phyloP scores from a whole-genome alignment of 352 stramenopile genomes.

The Globisporangium uncinulatum region DNA sequence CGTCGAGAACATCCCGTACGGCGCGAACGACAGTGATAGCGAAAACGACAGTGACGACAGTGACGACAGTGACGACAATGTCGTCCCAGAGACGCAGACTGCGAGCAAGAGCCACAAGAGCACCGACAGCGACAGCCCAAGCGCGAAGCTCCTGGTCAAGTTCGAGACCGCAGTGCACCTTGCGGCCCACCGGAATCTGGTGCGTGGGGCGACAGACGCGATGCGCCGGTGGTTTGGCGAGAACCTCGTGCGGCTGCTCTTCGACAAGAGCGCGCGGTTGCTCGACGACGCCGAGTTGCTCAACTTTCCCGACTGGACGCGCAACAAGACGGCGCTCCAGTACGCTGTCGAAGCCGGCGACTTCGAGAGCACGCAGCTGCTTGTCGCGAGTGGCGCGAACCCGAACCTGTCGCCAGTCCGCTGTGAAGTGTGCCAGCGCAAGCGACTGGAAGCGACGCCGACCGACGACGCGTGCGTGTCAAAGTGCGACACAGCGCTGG shows the following conservation, averaged over 20 bases:
- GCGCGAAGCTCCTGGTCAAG: conserved; percentile 24
- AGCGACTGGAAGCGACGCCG: background rate
- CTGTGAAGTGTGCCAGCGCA: conserved; percentile 28
- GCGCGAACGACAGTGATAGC: conserved; percentile 9
- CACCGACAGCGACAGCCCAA: background rate
- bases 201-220: conserved; percentile 18
- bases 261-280: conserved; percentile 27
- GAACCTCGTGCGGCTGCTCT: conserved; percentile 46
- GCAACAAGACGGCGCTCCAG: conserved; percentile 52
- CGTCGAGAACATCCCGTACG: conserved; percentile 10
- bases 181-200: conserved; percentile 39
- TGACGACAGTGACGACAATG: conserved; percentile 6
- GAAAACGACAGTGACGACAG: conserved; percentile 13
- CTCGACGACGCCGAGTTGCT: conserved; percentile 32
- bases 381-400: conserved; percentile 34
- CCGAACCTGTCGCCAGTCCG: conserved; percentile 46
- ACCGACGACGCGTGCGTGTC: conserved; percentile 21
- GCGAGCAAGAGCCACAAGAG: background rate
- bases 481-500: conserved; percentile 27
- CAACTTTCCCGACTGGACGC: conserved; percentile 40
- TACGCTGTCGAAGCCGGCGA: conserved; percentile 48
- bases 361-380: conserved; percentile 23
- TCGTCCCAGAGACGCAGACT: background rate
- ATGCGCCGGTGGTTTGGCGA: conserved; percentile 42
- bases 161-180: conserved; percentile 48